Percentiles rank a stretch among this genome's conserved stretches.
These are phyloP conservation scores for Linum usitatissimum DNA, from an alignment of 345 rosid species.

Conservation along the genomic window DNA sequence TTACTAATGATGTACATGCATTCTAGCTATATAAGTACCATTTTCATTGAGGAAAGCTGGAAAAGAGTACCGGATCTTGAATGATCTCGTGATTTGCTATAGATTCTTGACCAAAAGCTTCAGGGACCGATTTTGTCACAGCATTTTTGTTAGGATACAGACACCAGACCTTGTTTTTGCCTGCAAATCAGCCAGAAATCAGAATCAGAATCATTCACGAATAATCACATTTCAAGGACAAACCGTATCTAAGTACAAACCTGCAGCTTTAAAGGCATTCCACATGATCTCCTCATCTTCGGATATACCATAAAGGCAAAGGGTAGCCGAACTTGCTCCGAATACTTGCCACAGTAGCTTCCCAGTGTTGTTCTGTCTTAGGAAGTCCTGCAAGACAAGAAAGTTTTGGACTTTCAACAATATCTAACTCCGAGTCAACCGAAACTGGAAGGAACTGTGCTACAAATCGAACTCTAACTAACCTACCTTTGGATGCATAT, in stretches of 20 bases:
- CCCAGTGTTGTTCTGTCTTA: slow-evolving; percentile 93
- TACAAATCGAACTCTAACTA: slow-evolving; percentile 7
- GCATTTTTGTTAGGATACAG: slow-evolving; percentile 79
- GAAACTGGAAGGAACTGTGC: background rate
- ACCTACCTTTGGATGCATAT: slow-evolving; percentile 99
- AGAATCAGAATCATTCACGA: background rate
- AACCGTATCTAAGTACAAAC: slow-evolving; percentile 20
- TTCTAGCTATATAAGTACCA: background rate
- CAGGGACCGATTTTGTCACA: slow-evolving; percentile 42
- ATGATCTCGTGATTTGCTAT: slow-evolving; percentile 24
- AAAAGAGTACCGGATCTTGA: slow-evolving; percentile 26
- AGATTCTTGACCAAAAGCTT: slow-evolving; percentile 30
- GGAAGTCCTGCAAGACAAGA: slow-evolving; percentile 52
- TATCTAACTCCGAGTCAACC: background rate
- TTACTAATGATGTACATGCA: too few relatives aligned
- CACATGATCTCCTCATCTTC: slow-evolving; percentile 94
- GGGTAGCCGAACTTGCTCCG: slow-evolving; percentile 67
- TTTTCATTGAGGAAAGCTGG: background rate
- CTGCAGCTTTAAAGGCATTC: slow-evolving; percentile 69
- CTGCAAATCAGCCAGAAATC: slow-evolving; percentile 29
- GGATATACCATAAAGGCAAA: slow-evolving; percentile 76
- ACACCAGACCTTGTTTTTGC: slow-evolving; percentile 67
- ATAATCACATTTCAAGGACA: too few relatives aligned
- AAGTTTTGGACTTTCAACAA: background rate
- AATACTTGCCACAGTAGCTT: slow-evolving; percentile 86